These are phyloP conservation scores for Aphanomyces invadans DNA, from an alignment of 352 stramenopile genomes.

Conservation along the genomic window DNA sequence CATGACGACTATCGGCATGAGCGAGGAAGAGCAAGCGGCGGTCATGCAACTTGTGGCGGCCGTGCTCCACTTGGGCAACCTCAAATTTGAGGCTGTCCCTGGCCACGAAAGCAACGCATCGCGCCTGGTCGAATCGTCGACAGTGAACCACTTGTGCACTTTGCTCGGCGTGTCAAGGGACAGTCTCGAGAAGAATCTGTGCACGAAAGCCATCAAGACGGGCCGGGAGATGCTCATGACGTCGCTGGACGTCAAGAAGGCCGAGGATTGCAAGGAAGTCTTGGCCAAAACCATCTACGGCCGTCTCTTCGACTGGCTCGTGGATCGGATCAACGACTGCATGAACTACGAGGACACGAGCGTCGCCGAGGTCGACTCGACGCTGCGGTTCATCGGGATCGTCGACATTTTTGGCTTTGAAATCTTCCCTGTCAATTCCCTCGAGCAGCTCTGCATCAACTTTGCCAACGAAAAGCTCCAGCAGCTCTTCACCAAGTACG, in stretches of 20 bases:
- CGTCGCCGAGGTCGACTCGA: not conserved
- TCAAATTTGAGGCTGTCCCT: conserved; percentile 59
- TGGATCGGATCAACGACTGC: conserved; percentile 33
- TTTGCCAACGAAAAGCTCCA: conserved; percentile 33
- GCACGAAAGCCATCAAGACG: conserved; percentile 57
- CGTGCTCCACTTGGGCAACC: conserved; percentile 81
- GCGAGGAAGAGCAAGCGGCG: conserved; percentile 57
- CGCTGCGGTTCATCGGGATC: conserved; percentile 30
- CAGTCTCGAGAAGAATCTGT: conserved; percentile 57
- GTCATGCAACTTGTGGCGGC: conserved; percentile 79
- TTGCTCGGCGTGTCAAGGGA: conserved; percentile 24
- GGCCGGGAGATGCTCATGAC: conserved; percentile 44
- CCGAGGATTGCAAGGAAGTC: conserved; percentile 26
- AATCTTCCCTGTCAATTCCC: conserved; percentile 32
- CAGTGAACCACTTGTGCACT: conserved; percentile 26
- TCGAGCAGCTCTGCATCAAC: conserved; percentile 36
- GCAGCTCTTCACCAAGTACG: conserved; percentile 31
- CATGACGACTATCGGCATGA: conserved; percentile 82
- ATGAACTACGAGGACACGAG: conserved; percentile 44
- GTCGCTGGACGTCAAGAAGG: conserved; percentile 24
- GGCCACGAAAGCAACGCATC: not conserved
- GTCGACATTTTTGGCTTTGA: conserved; percentile 51
- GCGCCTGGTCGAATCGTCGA: conserved; percentile 54
- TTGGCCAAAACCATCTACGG: conserved; percentile 32
- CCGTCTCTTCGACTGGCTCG: conserved; percentile 35